Conservation (phyloP, 2,329 filamentous ascomycete genomes). For the Mycosphaerella arachidis region DNA sequence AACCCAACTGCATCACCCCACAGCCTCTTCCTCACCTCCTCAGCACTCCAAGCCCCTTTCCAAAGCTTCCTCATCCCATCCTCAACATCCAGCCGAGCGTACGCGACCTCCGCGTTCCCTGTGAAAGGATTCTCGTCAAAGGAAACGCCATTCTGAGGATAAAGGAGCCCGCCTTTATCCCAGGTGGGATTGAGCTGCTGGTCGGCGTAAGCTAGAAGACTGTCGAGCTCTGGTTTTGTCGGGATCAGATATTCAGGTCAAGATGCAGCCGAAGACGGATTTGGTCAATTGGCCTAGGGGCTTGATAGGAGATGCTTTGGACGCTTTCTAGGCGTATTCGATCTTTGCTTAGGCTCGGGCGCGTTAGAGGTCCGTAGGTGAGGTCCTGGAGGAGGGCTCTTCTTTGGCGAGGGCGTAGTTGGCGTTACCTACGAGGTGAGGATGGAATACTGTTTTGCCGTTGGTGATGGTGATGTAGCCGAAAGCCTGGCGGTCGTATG, state of each 20-base stretch:
- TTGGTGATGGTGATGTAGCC: constrained; percentile 5
- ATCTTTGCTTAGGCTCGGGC: neutral
- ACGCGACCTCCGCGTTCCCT: constrained; percentile 37
- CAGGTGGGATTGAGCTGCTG: constrained; percentile 28
- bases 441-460: constrained; percentile 2
- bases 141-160: constrained; percentile 27
- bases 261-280: constrained; percentile 29
- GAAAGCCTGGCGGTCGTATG: constrained; percentile 1
- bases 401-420: neutral
- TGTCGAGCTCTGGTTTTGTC: constrained; percentile 22
- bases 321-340: too few relatives aligned
- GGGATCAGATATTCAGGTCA: constrained; percentile 36
- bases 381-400: too few relatives aligned
- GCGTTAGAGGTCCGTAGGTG: neutral
- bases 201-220: constrained; percentile 31
- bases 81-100: constrained; percentile 35
- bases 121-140: constrained; percentile 29
- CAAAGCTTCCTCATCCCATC: constrained; percentile 37
- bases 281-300: neutral
- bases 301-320: too few relatives aligned
- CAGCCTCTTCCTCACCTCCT: constrained; percentile 31
- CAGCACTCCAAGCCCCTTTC: constrained; percentile 31
- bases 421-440: constrained; percentile 1
- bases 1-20: constrained; percentile 24
- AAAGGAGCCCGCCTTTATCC: constrained; percentile 36